Conservation (phyloP, 257 asterid genomes). For the Cruciata laevipes region DNA sequence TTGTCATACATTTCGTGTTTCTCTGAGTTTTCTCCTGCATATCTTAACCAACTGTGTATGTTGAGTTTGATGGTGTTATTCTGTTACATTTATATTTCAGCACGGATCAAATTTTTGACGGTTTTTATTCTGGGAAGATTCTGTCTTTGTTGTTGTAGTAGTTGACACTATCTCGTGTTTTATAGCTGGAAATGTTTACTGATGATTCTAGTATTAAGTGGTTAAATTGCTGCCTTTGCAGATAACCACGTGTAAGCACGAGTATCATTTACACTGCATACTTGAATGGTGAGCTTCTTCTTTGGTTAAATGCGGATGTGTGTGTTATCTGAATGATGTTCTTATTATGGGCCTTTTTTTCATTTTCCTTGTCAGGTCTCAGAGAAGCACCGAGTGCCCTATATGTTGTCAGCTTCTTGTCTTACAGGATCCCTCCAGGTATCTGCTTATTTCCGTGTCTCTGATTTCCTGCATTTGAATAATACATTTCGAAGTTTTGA, state of each 20-base stretch:
- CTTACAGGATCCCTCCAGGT: slow-evolving; percentile 55
- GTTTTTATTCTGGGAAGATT: background rate
- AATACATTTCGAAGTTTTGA: background rate
- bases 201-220: background rate
- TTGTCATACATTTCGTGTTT: background rate
- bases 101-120: background rate
- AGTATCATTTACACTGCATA: slow-evolving; percentile 73
- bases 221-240: slow-evolving; percentile 22
- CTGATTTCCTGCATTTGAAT: background rate
- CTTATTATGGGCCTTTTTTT: background rate
- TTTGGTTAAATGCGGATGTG: background rate
- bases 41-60: background rate
- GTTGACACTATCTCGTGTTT: background rate
- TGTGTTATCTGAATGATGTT: background rate
- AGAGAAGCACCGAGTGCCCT: slow-evolving; percentile 66
- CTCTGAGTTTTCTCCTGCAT: background rate
- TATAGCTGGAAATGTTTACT: background rate
- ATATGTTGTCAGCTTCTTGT: slow-evolving; percentile 54
- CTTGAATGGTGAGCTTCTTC: slow-evolving; percentile 50
- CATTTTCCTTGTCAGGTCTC: slow-evolving; percentile 39
- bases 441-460: slow-evolving; percentile 8
- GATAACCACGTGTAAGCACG: slow-evolving; percentile 61
- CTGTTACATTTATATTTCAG: background rate
- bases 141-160: background rate
- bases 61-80: slow-evolving; percentile 3